Percentiles rank a stretch among this genome's conserved stretches.
phyloP scores from a whole-genome alignment of 257 asterid genomes.

The Leptodermis oblonga region DNA sequence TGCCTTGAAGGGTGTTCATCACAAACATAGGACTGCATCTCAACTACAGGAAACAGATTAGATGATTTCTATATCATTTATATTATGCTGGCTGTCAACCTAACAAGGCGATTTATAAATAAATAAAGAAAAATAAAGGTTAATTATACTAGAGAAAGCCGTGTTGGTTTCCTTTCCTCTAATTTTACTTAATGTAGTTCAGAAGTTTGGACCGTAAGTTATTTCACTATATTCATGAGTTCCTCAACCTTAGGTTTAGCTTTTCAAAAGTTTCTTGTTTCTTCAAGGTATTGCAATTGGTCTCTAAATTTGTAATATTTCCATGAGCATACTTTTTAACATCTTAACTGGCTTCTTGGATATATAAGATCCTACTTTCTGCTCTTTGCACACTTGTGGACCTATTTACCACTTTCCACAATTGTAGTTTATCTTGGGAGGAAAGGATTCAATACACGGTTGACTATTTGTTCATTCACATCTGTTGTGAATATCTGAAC shows the following conservation, averaged over 20 bases:
- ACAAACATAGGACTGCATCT: not conserved
- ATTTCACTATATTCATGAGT: not conserved
- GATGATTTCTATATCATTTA: too few relatives aligned
- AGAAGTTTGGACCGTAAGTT: not conserved
- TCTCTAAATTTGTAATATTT: not conserved
- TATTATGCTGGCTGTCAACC: too few relatives aligned
- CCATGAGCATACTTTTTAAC: not conserved
- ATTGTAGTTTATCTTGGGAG: not conserved
- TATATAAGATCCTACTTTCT: not conserved
- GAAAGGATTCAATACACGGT: not conserved
- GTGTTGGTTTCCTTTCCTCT: not conserved
- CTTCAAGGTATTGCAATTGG: not conserved
- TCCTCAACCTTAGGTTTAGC: not conserved
- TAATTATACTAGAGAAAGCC: not conserved
- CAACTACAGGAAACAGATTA: not conserved
- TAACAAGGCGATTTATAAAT: too few relatives aligned
- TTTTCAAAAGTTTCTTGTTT: not conserved
- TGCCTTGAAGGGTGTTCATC: not conserved
- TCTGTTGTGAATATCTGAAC: not conserved
- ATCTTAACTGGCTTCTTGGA: not conserved
- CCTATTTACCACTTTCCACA: not conserved
- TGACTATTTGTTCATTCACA: not conserved
- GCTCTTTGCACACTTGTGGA: not conserved
- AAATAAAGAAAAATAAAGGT: too few relatives aligned
- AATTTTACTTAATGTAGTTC: not conserved